Evolutionary conservation across 495 filamentous ascomycete species (phyloP).

Genomic region (Aspergillus leporis): DNA sequence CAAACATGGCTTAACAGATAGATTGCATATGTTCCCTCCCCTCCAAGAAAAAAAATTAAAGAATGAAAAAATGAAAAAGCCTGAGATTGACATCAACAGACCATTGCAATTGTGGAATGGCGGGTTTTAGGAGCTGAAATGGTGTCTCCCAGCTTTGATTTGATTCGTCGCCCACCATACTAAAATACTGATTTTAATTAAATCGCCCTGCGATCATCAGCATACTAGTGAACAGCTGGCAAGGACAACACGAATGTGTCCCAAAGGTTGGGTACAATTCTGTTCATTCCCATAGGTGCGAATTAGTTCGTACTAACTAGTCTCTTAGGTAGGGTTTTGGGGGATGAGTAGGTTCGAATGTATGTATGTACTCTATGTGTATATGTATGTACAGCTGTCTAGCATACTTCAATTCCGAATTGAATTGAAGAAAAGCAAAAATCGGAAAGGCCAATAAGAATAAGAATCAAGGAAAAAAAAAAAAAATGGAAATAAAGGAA

Average conservation of each 20-base stretch:
- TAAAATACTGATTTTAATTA: constrained; percentile 12
- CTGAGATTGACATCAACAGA: background rate
- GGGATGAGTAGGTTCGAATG: background rate
- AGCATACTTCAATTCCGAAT: background rate
- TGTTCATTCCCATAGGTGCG: background rate
- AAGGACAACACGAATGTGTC: constrained; percentile 13
- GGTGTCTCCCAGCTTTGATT: constrained; percentile 6
- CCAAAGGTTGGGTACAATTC: background rate
- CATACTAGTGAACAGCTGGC: constrained; percentile 20
- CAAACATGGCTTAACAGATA: background rate
- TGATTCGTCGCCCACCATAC: constrained; percentile 12
- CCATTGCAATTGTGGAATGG: constrained; percentile 8
- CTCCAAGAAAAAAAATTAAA: too few relatives aligned
- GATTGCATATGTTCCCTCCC: background rate
- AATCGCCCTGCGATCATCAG: constrained; percentile 14
- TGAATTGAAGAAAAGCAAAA: background rate
- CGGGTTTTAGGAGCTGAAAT: constrained; percentile 1
- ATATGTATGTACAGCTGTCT: background rate
- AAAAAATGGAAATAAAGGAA: too few relatives aligned
- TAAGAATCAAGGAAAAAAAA: too few relatives aligned
- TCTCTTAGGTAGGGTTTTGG: background rate
- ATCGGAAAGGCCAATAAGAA: background rate
- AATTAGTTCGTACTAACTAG: background rate
- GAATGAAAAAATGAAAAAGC: background rate
- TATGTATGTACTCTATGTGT: background rate